Evolutionary conservation across 2,329 filamentous ascomycete genomes (phyloP), one percentile per base, ranked within the genome.

Genomic region (Clarireedia paspali): DNA sequence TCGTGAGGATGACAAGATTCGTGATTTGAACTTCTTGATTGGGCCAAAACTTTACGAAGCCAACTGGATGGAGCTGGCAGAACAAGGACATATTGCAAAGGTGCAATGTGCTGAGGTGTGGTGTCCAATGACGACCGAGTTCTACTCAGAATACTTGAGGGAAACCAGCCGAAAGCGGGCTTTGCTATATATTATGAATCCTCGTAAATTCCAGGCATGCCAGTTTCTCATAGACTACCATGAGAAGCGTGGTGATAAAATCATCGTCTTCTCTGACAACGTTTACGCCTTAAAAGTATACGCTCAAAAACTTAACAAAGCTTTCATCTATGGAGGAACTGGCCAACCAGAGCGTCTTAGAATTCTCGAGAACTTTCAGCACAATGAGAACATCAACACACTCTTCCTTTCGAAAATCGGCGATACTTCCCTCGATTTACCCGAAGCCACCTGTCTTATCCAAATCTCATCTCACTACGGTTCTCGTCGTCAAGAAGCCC

Each of bases 181-280:
- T 7, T 71, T 89, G 6, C 81, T 97, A 2, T 96, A 94, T 66
- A 95, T 95, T 62, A 97, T 99, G 91, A 99, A 99, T 66, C 94
- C 94, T 1, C 81, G 87, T 63, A 99, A 99, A 72, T 96, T 96
- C 70, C 94, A 97, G 71, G 91, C 92, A 0, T 96, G 91, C 65
- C 92, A 99, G 69, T 97, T 94, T 68, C 79, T 99, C n/a, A 97
- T 99, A 68, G 89, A 97, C 70, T 97, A 95, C 68, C 94, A 99
- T 71, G 92, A 97, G 72, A 85, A 84, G 55, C 83, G 94, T 59
- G 92, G 94, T 34, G 94, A 97, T 75, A 97, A 97, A 73, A 91
- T 97, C 64, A 97, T 97, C 61, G 92, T 99, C 45, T 97, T 97
- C 71, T 96, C 91, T 0, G 94, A 99, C 71, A 96, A 97, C 63